Evolutionary conservation across 805 yeast species (phyloP).

Genomic region (Candida hungchunana): DNA sequence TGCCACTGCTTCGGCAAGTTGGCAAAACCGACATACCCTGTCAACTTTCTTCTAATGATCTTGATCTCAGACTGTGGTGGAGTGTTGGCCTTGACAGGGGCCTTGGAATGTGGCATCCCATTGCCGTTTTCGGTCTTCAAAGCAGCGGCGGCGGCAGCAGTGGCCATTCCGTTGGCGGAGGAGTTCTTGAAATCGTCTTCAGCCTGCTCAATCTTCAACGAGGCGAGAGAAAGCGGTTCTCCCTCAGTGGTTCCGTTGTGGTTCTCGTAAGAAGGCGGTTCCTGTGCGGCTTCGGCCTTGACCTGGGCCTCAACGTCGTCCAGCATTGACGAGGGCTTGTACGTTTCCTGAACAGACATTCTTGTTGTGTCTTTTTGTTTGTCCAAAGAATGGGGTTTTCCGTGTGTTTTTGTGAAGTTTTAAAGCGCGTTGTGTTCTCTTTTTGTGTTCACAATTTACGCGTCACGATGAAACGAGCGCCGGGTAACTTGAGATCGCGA

Average conservation of each 20-base stretch:
- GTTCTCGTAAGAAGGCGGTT: background rate
- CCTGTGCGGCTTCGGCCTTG: conserved; percentile 8
- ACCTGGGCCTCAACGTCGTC: conserved; percentile 7
- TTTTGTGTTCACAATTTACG: too few relatives aligned
- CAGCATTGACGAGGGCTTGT: conserved; percentile 13
- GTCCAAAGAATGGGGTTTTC: too few relatives aligned
- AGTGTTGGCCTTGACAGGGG: conserved; percentile 4
- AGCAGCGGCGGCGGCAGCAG: conserved; percentile 2
- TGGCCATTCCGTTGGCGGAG: background rate
- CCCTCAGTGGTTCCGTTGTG: background rate
- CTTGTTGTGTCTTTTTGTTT: too few relatives aligned
- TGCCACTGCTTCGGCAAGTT: conserved; percentile 99
- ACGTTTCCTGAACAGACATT: conserved; percentile 7
- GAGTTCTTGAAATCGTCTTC: background rate
- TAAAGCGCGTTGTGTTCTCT: too few relatives aligned
- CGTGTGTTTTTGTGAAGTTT: too few relatives aligned
- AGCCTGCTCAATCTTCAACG: background rate
- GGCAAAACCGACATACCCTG: conserved; percentile 94
- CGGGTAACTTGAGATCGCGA: too few relatives aligned
- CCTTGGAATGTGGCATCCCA: conserved; percentile 5
- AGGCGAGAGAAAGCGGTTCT: background rate
- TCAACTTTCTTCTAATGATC: conserved; percentile 75
- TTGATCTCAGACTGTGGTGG: conserved; percentile 42
- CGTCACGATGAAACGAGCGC: too few relatives aligned
- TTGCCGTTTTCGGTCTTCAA: conserved; percentile 9